A percentile compares a stretch with the other conserved stretches of the same genome.
phyloP scores from a whole-genome alignment of 2,329 filamentous ascomycete genomes.

The Zarea fungicola region DNA sequence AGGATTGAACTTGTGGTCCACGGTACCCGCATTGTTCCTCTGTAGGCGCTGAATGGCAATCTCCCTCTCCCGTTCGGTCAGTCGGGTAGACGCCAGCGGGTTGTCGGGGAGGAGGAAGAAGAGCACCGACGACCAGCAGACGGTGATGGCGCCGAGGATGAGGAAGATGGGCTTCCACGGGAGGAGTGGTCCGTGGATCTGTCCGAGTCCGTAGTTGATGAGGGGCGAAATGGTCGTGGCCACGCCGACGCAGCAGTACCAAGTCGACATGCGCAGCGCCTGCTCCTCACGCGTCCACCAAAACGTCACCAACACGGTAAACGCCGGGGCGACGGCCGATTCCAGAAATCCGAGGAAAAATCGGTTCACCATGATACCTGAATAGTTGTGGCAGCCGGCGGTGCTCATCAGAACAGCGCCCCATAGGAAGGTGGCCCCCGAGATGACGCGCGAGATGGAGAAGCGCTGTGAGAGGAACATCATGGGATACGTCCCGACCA shows the following conservation, averaged over 20 bases:
- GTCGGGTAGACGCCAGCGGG: slow-evolving; percentile 57
- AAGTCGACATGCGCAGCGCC: slow-evolving; percentile 35
- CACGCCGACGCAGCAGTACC: slow-evolving; percentile 42
- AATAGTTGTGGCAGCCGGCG: slow-evolving; percentile 33
- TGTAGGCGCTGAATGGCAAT: slow-evolving; percentile 39
- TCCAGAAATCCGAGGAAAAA: slow-evolving; percentile 40
- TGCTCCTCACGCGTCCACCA: slow-evolving; percentile 23
- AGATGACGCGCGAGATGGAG: slow-evolving; percentile 25
- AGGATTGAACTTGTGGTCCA: slow-evolving; percentile 39
- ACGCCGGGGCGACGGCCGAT: slow-evolving; percentile 27
- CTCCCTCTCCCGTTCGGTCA: slow-evolving; percentile 49
- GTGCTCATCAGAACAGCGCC: slow-evolving; percentile 35
- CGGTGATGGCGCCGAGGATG: slow-evolving; percentile 53
- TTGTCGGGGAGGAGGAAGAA: slow-evolving; percentile 56
- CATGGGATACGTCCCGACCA: slow-evolving; percentile 33
- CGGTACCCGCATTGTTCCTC: slow-evolving; percentile 31
- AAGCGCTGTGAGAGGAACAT: slow-evolving; percentile 26
- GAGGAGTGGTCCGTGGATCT: slow-evolving; percentile 43
- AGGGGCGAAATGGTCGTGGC: slow-evolving; percentile 56
- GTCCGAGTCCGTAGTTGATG: slow-evolving; percentile 55
- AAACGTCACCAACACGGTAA: slow-evolving; percentile 8
- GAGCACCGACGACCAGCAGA: slow-evolving; percentile 47
- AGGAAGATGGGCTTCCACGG: slow-evolving; percentile 55
- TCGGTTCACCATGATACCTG: slow-evolving; percentile 33
- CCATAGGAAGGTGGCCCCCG: slow-evolving; percentile 23